Evolutionary conservation across 2,329 filamentous ascomycete species (phyloP).

Genomic region (Nigrograna mackinnonii): DNA sequence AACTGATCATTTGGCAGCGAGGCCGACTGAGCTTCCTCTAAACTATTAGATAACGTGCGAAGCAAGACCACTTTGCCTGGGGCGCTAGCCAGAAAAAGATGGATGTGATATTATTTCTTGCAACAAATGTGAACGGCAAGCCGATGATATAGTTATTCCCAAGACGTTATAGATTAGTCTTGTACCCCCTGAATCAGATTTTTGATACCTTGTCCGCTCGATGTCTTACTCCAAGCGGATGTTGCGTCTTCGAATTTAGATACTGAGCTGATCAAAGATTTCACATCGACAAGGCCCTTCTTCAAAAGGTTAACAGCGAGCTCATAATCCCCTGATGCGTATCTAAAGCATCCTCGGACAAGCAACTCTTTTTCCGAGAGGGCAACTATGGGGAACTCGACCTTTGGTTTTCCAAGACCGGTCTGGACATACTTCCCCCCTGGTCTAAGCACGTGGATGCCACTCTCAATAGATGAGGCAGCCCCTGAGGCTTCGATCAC

Average conservation of each 20-base stretch:
- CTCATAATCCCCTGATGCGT: conserved; percentile 35
- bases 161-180: conserved; percentile 1
- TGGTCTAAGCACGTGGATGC: conserved; percentile 86
- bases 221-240: conserved; percentile 35
- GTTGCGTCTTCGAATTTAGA: conserved; percentile 31
- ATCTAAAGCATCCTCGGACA: conserved; percentile 36
- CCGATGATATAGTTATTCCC: too few species aligned
- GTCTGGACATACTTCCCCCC: conserved; percentile 96
- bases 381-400: conserved; percentile 91
- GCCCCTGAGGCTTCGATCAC: conserved; percentile 92
- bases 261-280: conserved; percentile 31
- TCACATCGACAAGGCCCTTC: conserved; percentile 24
- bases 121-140: too few species aligned
- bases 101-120: too few species aligned
- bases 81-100: too few species aligned
- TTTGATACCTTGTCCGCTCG: conserved; percentile 35
- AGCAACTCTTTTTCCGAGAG: conserved; percentile 81
- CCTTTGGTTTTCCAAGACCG: conserved; percentile 72
- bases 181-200: conserved; percentile 30
- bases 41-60: too few species aligned
- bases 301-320: conserved; percentile 28
- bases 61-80: too few species aligned
- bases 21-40: too few species aligned
- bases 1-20: too few species aligned
- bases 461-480: conserved; percentile 80